Percentiles rank a stretch among this genome's conserved stretches.
These are phyloP conservation scores for Kuraishia hungarica DNA, from an alignment of 805 yeast genomes.

Conservation along the genomic window DNA sequence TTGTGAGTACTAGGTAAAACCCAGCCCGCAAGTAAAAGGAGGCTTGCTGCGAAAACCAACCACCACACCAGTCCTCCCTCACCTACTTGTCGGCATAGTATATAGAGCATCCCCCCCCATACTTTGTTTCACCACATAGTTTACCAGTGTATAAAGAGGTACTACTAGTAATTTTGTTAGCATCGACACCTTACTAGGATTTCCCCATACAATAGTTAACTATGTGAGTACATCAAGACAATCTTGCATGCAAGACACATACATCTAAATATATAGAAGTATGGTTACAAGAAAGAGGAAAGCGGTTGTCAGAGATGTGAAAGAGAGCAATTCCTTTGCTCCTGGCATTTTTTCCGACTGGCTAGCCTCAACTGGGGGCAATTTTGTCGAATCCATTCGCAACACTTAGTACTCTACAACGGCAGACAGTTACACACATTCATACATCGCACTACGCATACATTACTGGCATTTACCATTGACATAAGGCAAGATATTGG, in stretches of 20 bases:
- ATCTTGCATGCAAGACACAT: not conserved
- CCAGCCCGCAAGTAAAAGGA: not conserved
- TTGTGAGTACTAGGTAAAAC: not conserved
- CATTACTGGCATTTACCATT: not conserved
- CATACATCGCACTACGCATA: not conserved
- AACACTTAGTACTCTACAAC: not conserved
- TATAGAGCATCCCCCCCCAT: not conserved
- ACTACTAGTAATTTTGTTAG: not conserved
- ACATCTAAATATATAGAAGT: not conserved
- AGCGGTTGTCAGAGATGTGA: not conserved
- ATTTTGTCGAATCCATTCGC: not conserved
- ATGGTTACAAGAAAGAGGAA: not conserved
- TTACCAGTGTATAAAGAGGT: not conserved
- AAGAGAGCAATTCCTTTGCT: not conserved
- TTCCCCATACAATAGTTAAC: not conserved
- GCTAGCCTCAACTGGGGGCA: not conserved
- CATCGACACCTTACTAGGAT: not conserved
- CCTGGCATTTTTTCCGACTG: not conserved
- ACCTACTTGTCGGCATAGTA: not conserved
- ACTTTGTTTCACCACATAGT: not conserved
- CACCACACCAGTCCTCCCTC: not conserved
- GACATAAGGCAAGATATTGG: not conserved
- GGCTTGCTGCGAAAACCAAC: not conserved
- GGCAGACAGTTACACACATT: not conserved
- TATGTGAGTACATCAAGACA: not conserved